Conservation (phyloP, 306 rosid species). For the Nissolia schottii region DNA sequence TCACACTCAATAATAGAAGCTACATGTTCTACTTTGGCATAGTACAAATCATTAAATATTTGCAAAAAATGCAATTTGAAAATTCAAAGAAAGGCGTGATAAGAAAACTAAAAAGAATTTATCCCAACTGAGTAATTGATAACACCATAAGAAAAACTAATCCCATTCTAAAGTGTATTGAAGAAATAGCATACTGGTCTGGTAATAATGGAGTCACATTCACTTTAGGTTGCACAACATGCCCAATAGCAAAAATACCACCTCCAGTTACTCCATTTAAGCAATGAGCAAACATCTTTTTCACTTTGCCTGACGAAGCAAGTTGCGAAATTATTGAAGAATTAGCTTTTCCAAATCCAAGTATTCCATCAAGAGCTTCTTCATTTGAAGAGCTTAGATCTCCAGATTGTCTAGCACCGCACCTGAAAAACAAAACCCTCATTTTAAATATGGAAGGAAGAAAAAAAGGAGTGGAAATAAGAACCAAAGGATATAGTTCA, state of each 20-base stretch:
- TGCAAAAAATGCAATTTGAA: slow-evolving; percentile 1
- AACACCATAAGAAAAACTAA: neutral
- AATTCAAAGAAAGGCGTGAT: neutral
- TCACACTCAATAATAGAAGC: neutral
- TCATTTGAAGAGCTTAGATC: slow-evolving; percentile 63
- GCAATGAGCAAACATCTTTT: slow-evolving; percentile 99
- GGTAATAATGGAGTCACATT: slow-evolving; percentile 84
- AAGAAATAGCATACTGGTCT: slow-evolving; percentile 70
- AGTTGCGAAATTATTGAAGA: slow-evolving; percentile 91
- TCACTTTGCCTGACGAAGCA: slow-evolving; percentile 82
- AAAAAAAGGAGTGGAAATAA: neutral
- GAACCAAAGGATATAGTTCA: slow-evolving; percentile 2
- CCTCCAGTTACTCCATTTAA: slow-evolving; percentile 94
- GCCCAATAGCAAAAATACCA: slow-evolving; percentile 96
- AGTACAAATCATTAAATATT: slow-evolving; percentile 15
- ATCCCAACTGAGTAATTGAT: neutral
- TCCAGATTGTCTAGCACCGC: slow-evolving; percentile 96
- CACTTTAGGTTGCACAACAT: slow-evolving; percentile 92
- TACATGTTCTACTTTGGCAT: neutral
- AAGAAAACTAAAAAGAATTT: slow-evolving; percentile 7
- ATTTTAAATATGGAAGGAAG: neutral
- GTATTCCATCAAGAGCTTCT: slow-evolving; percentile 97
- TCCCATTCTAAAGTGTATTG: neutral
- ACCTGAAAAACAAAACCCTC: slow-evolving; percentile 45
- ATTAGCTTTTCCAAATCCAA: slow-evolving; percentile 97